Percentiles rank a stretch among this genome's conserved stretches.
These are phyloP conservation scores for Rosa persica DNA, from an alignment of 306 rosid species.

Conservation along the genomic window DNA sequence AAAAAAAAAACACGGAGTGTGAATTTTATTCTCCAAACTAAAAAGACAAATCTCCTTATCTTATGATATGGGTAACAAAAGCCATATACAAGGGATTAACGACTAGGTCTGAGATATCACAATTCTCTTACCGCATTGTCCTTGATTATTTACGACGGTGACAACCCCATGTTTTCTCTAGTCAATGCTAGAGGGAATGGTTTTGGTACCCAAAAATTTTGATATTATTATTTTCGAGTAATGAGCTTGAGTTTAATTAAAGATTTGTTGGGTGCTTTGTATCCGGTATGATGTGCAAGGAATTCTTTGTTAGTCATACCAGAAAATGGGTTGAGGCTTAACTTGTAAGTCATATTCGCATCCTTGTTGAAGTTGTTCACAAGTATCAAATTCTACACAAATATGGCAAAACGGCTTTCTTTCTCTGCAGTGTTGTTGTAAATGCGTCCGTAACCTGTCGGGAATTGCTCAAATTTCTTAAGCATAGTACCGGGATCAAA, in stretches of 20 bases:
- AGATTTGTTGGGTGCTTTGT: background rate
- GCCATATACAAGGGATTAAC: too few relatives aligned
- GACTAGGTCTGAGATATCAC: too few relatives aligned
- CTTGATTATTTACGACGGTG: background rate
- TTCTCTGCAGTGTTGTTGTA: slow-evolving; percentile 28
- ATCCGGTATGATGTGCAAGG: slow-evolving; percentile 11
- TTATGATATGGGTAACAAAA: too few relatives aligned
- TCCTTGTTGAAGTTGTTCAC: slow-evolving; percentile 29
- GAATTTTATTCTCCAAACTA: too few relatives aligned
- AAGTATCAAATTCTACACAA: slow-evolving; percentile 27
- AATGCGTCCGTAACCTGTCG: slow-evolving; percentile 1
- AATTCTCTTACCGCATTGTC: background rate
- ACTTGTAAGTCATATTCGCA: slow-evolving; percentile 27
- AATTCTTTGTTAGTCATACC: slow-evolving; percentile 33
- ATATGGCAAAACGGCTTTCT: slow-evolving; percentile 27
- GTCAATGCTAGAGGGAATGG: slow-evolving; percentile 25
- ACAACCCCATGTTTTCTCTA: slow-evolving; percentile 45
- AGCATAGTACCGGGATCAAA: too few relatives aligned
- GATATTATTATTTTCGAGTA: too few relatives aligned
- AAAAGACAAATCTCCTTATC: too few relatives aligned
- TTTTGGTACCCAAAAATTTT: slow-evolving; percentile 31
- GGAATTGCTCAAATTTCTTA: slow-evolving; percentile 25
- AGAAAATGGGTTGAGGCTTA: slow-evolving; percentile 22
- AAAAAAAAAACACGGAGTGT: too few relatives aligned
- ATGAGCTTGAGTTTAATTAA: background rate